Base-by-base conservation (phyloP, 768 basidiomycete genomes). In the Trametes cubensis region DNA sequence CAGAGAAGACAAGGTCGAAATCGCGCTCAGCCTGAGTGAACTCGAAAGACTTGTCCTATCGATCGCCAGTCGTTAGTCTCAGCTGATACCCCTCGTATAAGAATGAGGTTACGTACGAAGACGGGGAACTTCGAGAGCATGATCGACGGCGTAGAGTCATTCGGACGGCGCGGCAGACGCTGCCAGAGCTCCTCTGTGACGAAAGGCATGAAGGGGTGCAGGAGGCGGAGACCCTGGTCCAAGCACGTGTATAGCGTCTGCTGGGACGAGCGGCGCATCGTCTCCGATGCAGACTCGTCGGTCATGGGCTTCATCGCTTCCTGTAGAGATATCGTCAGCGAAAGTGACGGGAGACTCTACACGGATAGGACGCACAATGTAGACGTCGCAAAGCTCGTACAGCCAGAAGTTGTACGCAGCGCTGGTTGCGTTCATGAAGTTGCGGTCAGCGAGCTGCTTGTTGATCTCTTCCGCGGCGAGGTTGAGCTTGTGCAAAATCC, bases 111-210 rank as follows among this genome's bases (percentile, higher is more conserved):
- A 81, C 93, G 68, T 68, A 95, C 96, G 66, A 80, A 76, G 39
- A 84, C 80, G 3, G 97, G 97, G 83, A 86, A 98, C 30, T 83
- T 77, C 0, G 95, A 82, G 20, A 98, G 76, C 92, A 95, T 95
- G 73, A 99, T 94, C 0, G 94, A 94, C 7, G 87, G 85, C 11
- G 89, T 92, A 10, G 81, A 66, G 72, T 98, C 95, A 42, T 88
- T 88, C 1, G 89, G 85, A 62, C 95, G 80, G 18, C 95, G 81
- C 0, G 95, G 95, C 2, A 99, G 80, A 28, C 97, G 86, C 74
- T 99, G 97, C 97, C 97, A 99, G 13, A 99, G 79, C 74, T 98
- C 97, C 76, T 99, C 97, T 4, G 97, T 98, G 34, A 99, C 92
- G 75, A 91, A 99, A 0, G 97, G 97, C 97, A 98, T 99, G 79